A percentile compares a stretch with the other conserved stretches of the same genome.
Evolutionary conservation across 2,329 filamentous ascomycete genomes (phyloP).

Genomic region (Colletotrichum graminicola): DNA sequence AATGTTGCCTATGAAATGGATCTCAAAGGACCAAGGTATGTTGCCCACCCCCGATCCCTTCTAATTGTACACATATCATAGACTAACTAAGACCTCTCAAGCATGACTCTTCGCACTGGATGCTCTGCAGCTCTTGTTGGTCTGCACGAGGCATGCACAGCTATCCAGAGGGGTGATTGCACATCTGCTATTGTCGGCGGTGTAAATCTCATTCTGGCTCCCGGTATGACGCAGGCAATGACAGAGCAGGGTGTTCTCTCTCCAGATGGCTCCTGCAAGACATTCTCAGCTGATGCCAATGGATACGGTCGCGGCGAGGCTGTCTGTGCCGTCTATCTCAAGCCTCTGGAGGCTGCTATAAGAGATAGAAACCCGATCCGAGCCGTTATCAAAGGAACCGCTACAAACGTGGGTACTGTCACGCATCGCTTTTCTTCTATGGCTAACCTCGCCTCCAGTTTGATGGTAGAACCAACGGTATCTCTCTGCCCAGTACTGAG

Average conservation of each 20-base stretch:
- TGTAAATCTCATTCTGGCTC: conserved; percentile 47
- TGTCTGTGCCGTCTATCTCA: conserved; percentile 54
- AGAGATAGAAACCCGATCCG: conserved; percentile 51
- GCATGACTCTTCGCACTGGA: conserved; percentile 46
- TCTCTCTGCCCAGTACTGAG: not conserved
- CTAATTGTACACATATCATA: too few relatives aligned
- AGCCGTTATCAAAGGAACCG: conserved; percentile 46
- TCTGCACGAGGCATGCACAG: conserved; percentile 45
- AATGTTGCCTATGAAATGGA: conserved; percentile 40
- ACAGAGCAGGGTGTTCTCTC: conserved; percentile 37
- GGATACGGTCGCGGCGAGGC: conserved; percentile 61
- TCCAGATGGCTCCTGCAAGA: conserved; percentile 39
- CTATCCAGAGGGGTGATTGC: conserved; percentile 41
- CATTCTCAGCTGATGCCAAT: conserved; percentile 52
- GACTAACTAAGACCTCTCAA: too few relatives aligned
- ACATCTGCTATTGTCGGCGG: conserved; percentile 45
- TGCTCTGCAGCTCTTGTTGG: conserved; percentile 46
- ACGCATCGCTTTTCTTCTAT: too few relatives aligned
- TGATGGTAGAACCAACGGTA: too few relatives aligned
- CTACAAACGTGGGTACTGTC: too few relatives aligned
- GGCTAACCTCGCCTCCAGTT: too few relatives aligned
- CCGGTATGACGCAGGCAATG: conserved; percentile 42
- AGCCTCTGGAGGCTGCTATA: conserved; percentile 55
- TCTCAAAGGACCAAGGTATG: conserved; percentile 32
- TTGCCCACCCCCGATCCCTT: too few relatives aligned